Base-by-base conservation (phyloP, 805 yeast species). In the Wickerhamomyces mucosus region DNA sequence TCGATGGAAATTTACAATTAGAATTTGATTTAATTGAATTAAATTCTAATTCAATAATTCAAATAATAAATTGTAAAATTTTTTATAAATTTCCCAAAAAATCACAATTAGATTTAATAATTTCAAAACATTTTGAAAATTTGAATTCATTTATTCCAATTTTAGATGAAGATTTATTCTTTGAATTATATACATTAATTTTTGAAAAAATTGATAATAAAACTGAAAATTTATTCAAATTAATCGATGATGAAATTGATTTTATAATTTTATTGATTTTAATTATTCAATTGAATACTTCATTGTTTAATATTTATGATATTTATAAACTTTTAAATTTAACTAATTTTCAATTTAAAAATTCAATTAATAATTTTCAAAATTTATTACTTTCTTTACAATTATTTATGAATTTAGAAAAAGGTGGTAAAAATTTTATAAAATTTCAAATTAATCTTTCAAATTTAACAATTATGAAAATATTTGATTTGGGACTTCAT, bases 251-350 rank as follows among this genome's bases (percentile, higher is more conserved):
- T 7, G 20, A 26, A 13, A 12, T 16, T 9, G 18, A 15, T 26
- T 41, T 41, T 18, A 36, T 41, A 5, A 21, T 37, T 9, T 32
- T 30, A 3, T 59, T 75, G 36, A 68, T 75, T 58, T 56, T 72
- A 3, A 45, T 50, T 10, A 47, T 48, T 18, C 53, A 50, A 24
- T 34, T 50, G 19, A 48, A 48, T 32, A 43, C 51, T 21, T 48
- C 53, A 3, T 45, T 48, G 11, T 50, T 48, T 32, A 42, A 44
- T n/a, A 40, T 50, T 19, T 50, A 48, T 31, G 53, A 50, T 18
- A 43, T 50, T 17, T 51, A 50, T 27, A 41, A 42, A 27, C 28
- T 50, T 12, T 29, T 50, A 11, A 36, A 41, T 11, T 38, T 39
- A 5, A 25, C 43, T 25, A 38, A 46, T 10, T 32, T 39, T 12